phyloP scores from a whole-genome alignment of 2,329 filamentous ascomycete genomes.

The Microcyclospora tardicrescens region DNA sequence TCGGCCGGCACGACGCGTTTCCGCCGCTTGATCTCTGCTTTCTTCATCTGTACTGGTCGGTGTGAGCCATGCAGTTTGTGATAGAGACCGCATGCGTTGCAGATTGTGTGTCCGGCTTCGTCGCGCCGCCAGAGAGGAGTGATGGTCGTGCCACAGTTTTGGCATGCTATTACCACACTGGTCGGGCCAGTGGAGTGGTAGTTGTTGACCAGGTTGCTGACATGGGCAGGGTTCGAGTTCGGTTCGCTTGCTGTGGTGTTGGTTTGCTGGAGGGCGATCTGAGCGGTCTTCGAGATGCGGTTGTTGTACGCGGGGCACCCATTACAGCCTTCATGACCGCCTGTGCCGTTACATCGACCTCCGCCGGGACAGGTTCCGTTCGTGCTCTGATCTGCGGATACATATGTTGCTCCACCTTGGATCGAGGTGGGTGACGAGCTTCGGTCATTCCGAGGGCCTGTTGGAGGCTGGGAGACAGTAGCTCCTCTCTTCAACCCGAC shows the following conservation, averaged over 20 bases:
- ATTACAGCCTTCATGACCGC: constrained; percentile 85
- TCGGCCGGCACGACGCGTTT: constrained; percentile 84
- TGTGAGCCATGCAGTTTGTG: constrained; percentile 92
- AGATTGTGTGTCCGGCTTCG: constrained; percentile 90
- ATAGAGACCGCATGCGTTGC: constrained; percentile 94
- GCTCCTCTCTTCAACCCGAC: constrained; percentile 76
- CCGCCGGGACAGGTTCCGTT: constrained; percentile 90
- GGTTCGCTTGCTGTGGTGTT: constrained; percentile 3
- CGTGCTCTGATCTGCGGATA: constrained; percentile 59
- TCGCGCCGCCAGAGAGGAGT: constrained; percentile 93
- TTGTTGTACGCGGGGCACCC: constrained; percentile 98
- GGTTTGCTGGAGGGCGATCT: constrained; percentile 44
- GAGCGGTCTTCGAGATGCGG: constrained; percentile 74
- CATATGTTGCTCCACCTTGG: constrained; percentile 49
- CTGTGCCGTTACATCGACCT: constrained; percentile 89
- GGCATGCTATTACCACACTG: constrained; percentile 71
- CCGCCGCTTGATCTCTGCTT: constrained; percentile 86
- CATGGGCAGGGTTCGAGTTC: background rate
- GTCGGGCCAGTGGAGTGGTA: constrained; percentile 29
- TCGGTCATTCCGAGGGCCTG: constrained; percentile 24
- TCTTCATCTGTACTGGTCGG: constrained; percentile 96
- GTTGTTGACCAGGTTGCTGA: constrained; percentile 5
- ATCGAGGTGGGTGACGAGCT: constrained; percentile 28
- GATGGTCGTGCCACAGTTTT: constrained; percentile 93
- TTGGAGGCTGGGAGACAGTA: constrained; percentile 20